Evolutionary conservation across 2,329 filamentous ascomycete genomes (phyloP), one percentile per base, ranked within the genome.

Genomic region (Colletotrichum sp.): DNA sequence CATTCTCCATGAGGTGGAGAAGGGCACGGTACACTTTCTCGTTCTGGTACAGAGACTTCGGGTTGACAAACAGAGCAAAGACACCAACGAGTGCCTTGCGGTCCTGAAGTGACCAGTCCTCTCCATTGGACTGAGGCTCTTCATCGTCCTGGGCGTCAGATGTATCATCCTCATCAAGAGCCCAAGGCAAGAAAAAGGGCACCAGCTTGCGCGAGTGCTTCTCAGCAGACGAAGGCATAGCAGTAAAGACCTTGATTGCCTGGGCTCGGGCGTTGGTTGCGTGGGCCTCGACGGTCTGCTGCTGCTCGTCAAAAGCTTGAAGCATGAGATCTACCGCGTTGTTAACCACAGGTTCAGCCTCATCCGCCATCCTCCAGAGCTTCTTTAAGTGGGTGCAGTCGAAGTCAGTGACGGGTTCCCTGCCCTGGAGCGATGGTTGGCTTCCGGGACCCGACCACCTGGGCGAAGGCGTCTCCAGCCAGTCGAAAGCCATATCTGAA

Each of bases 11-110:
- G 26, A 98, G 89, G 36, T 90, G 89, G 21, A 98, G 87, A 28
- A 99, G 88, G 18, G 95, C 92, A 9, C 91, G 86, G 80, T 96
- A 95, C 0, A 98, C 96, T 71, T 95, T 93, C 12, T 92, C 88
- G 36, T 94, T 91, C 80, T 92, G 94, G 84, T 93, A 99, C 6
- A 99, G 87, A 1, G 96, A 95, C 80, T 90, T 94, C 0, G 97
- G 95, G 81, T 99, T 99, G 65, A 90, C 87, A 81, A 99, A 99
- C 77, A 96, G 92, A 0, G 94, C 91, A 81, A 99, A 96, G 8
- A 99, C 89, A 2, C 90, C 90, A 39, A 99, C 89, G 81, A 98
- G 92, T 2, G 93, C 91, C 82, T 98, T 96, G 78, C 96, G 94
- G 82, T 99, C 97, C 75, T 92, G 92, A 72, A 95, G 87, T 26